Conservation (phyloP, 441 rosid genomes). For the Croton laevigatus region DNA sequence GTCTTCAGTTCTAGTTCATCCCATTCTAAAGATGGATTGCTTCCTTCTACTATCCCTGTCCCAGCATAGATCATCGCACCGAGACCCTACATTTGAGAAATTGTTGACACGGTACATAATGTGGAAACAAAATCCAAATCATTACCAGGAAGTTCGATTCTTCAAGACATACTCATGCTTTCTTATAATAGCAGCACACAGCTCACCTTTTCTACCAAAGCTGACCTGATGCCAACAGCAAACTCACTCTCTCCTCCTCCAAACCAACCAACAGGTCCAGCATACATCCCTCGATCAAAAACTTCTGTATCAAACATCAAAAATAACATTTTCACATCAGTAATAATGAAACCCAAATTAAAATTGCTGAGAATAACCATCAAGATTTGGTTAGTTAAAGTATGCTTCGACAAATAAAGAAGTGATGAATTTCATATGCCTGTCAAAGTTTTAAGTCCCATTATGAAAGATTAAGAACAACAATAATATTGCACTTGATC, state of each 20-base stretch:
- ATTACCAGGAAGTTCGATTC: slow-evolving; percentile 1
- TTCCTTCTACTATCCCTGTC: slow-evolving; percentile 89
- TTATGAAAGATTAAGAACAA: slow-evolving; percentile 8
- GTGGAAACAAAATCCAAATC: neutral
- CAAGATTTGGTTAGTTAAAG: neutral
- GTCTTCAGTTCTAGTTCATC: slow-evolving; percentile 91
- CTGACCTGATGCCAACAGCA: slow-evolving; percentile 95
- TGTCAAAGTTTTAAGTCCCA: neutral
- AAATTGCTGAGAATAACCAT: neutral
- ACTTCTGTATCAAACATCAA: slow-evolving; percentile 44
- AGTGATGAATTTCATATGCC: neutral
- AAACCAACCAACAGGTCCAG: slow-evolving; percentile 96
- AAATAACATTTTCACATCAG: slow-evolving; percentile 4
- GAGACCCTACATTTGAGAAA: slow-evolving; percentile 48
- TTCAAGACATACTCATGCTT: neutral
- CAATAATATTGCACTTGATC: neutral
- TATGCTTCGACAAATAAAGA: neutral
- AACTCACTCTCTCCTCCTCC: slow-evolving; percentile 98
- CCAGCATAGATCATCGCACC: slow-evolving; percentile 89
- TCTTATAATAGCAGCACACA: neutral
- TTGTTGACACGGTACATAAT: slow-evolving; percentile 7
- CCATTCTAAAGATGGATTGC: slow-evolving; percentile 84
- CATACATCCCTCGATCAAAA: slow-evolving; percentile 97
- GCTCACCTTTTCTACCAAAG: slow-evolving; percentile 81
- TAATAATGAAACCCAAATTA: neutral